Conservation (phyloP, 306 rosid species). For the Sphenostylis stenocarpa region DNA sequence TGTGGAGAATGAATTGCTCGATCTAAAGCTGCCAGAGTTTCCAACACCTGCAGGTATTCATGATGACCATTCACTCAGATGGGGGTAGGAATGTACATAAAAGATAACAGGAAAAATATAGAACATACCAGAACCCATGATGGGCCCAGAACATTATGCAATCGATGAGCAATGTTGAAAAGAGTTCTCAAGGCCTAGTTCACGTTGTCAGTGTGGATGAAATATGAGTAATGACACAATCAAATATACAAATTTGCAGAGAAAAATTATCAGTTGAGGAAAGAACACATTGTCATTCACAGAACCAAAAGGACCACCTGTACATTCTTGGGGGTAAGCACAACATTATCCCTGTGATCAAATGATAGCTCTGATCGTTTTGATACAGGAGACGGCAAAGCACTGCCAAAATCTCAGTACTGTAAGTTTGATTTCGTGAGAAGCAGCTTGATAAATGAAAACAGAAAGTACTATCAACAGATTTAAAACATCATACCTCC, state of each 20-base stretch:
- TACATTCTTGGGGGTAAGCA: slow-evolving; percentile 96
- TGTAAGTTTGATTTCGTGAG: slow-evolving; percentile 35
- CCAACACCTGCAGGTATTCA: slow-evolving; percentile 71
- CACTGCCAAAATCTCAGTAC: slow-evolving; percentile 56
- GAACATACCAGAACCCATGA: slow-evolving; percentile 96
- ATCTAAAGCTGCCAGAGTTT: slow-evolving; percentile 94
- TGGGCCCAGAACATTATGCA: slow-evolving; percentile 94
- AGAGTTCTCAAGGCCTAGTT: slow-evolving; percentile 95
- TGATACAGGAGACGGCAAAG: slow-evolving; percentile 77
- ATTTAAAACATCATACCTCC: slow-evolving; percentile 56
- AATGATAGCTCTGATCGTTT: slow-evolving; percentile 69
- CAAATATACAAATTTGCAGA: slow-evolving; percentile 28
- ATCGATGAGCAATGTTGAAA: slow-evolving; percentile 94
- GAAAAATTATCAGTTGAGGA: slow-evolving; percentile 17
- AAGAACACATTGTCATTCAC: slow-evolving; percentile 21
- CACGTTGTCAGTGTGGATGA: slow-evolving; percentile 30
- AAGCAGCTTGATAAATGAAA: slow-evolving; percentile 23
- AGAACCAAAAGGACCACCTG: slow-evolving; percentile 61
- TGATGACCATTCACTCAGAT: slow-evolving; percentile 23
- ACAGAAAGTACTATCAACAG: not conserved
- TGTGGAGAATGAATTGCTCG: slow-evolving; percentile 97
- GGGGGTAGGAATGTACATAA: not conserved
- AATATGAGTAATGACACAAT: slow-evolving; percentile 16
- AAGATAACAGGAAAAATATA: slow-evolving; percentile 17
- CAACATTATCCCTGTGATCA: slow-evolving; percentile 78